Evolutionary conservation across 1,139 yeast species (phyloP).

Genomic region (Lodderomyces pseudojiufengensis): DNA sequence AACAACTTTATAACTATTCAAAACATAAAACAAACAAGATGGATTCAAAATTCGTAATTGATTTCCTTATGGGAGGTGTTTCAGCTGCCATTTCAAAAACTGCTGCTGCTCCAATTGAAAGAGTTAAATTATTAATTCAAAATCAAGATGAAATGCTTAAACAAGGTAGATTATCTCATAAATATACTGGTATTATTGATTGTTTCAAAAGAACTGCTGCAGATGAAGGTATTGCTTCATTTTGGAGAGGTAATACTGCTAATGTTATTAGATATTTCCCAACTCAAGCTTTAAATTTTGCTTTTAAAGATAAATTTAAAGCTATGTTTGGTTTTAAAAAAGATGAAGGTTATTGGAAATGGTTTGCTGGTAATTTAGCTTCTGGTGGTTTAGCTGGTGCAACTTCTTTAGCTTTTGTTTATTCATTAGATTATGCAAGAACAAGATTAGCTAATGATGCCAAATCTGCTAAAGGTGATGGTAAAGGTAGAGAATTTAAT

Average conservation of each 20-base stretch:
- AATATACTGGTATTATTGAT: conserved; percentile 49
- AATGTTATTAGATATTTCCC: conserved; percentile 55
- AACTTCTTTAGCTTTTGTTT: conserved; percentile 52
- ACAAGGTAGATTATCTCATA: conserved; percentile 50
- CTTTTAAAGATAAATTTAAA: conserved; percentile 53
- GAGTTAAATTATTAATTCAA: conserved; percentile 52
- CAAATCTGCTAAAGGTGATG: conserved; percentile 45
- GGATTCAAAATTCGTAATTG: conserved; percentile 32
- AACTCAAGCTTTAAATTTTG: conserved; percentile 53
- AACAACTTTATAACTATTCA: conserved; percentile 9
- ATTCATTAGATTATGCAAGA: conserved; percentile 55
- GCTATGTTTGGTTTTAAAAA: conserved; percentile 51
- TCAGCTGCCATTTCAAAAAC: conserved; percentile 57
- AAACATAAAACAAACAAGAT: conserved; percentile 13
- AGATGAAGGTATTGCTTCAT: conserved; percentile 48
- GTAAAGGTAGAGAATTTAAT: conserved; percentile 45
- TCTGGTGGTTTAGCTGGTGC: conserved; percentile 58
- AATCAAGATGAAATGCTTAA: conserved; percentile 54
- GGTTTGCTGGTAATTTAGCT: conserved; percentile 56
- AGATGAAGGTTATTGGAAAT: conserved; percentile 47
- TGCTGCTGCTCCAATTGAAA: conserved; percentile 54
- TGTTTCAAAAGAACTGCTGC: conserved; percentile 54
- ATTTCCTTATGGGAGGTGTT: conserved; percentile 54
- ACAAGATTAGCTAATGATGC: conserved; percentile 56
- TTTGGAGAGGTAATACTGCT: conserved; percentile 60